These are phyloP conservation scores for Collybia sordida DNA, from an alignment of 768 basidiomycete species.

Conservation along the genomic window DNA sequence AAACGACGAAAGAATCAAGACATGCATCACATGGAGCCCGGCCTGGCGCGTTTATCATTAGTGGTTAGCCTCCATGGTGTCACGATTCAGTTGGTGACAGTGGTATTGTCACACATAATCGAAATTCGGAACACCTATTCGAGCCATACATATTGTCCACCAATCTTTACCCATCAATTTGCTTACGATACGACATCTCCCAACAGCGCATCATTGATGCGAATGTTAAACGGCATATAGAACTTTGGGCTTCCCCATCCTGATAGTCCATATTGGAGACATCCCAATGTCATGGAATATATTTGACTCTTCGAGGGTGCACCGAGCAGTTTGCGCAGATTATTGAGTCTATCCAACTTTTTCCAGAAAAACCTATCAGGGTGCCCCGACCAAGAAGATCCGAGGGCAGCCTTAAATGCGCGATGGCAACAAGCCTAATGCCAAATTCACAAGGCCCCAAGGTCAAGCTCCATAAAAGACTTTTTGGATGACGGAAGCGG, in stretches of 20 bases:
- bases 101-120: not conserved
- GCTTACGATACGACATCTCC: slow-evolving; percentile 16
- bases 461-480: not conserved
- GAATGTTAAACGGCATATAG: slow-evolving; percentile 6
- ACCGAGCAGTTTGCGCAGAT: not conserved
- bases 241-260: slow-evolving; percentile 11
- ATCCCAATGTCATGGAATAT: slow-evolving; percentile 9
- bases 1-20: not conserved
- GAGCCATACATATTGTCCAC: not conserved
- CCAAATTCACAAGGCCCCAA: not conserved
- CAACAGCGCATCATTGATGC: slow-evolving; percentile 3
- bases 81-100: not conserved
- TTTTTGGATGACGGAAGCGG: too few relatives aligned
- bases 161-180: slow-evolving; percentile 22
- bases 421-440: not conserved
- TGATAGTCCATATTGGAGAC: slow-evolving; percentile 8
- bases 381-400: slow-evolving; percentile 1
- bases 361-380: not conserved
- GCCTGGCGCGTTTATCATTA: too few relatives aligned
- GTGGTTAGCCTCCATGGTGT: not conserved
- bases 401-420: slow-evolving; percentile 1
- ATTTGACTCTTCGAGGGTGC: slow-evolving; percentile 2
- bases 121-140: too few relatives aligned
- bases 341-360: not conserved
- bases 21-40: too few relatives aligned